phyloP scores from a whole-genome alignment of 2,329 filamentous ascomycete species.

The Fusarium nematophilum region DNA sequence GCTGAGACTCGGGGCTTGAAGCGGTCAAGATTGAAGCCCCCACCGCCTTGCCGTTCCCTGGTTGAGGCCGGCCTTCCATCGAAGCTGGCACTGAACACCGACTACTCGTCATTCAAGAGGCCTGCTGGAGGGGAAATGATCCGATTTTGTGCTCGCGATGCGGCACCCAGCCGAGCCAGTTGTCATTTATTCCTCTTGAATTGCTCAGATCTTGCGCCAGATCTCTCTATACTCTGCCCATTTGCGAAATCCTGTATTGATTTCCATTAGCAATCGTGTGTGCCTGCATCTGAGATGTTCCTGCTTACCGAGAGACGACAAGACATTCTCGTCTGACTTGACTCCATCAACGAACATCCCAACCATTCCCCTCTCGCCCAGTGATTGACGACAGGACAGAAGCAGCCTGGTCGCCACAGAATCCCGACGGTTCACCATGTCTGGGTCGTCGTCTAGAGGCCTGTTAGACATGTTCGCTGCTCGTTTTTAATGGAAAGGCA shows the following conservation, averaged over 20 bases:
- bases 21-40: neutral
- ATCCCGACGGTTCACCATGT: constrained; percentile 58
- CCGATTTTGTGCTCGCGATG: constrained; percentile 8
- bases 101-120: neutral
- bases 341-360: constrained; percentile 67
- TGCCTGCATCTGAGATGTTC: neutral
- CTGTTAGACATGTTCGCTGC: constrained; percentile 12
- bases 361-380: constrained; percentile 62
- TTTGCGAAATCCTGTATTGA: constrained; percentile 62
- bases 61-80: neutral
- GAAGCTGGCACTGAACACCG: neutral
- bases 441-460: constrained; percentile 56
- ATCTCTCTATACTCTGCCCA: constrained; percentile 69
- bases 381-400: constrained; percentile 60
- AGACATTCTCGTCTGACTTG: constrained; percentile 61
- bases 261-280: constrained; percentile 18
- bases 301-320: constrained; percentile 63
- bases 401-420: constrained; percentile 65
- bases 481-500: neutral
- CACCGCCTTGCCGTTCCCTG: neutral
- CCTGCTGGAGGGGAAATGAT: neutral
- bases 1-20: neutral
- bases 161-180: neutral
- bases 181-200: constrained; percentile 4
- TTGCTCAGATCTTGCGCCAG: constrained; percentile 57